phyloP scores from a whole-genome alignment of 2,329 filamentous ascomycete genomes.

The Neoascochyta sp. region DNA sequence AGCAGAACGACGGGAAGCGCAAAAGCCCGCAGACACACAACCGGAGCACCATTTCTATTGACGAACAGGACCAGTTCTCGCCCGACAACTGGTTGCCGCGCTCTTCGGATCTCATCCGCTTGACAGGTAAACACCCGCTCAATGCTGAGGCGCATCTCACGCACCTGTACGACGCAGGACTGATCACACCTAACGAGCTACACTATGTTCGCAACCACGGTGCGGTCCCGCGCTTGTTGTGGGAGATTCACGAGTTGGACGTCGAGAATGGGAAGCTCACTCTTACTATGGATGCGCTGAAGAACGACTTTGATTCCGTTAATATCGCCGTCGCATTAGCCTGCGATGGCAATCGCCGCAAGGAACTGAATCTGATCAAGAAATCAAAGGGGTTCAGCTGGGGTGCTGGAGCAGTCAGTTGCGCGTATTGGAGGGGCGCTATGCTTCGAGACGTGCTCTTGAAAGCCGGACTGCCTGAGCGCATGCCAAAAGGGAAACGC shows the following conservation, averaged over 20 bases:
- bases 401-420: conserved; percentile 53
- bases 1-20: conserved; percentile 44
- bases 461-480: conserved; percentile 36
- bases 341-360: conserved; percentile 56
- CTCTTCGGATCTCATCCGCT: conserved; percentile 45
- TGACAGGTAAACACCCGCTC: conserved; percentile 53
- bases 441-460: conserved; percentile 49
- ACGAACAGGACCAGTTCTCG: conserved; percentile 51
- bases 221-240: conserved; percentile 50
- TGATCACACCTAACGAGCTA: conserved; percentile 51
- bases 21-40: conserved; percentile 36
- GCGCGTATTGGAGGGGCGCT: conserved; percentile 39
- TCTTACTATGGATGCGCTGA: conserved; percentile 46
- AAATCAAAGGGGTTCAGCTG: conserved; percentile 54
- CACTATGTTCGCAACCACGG: conserved; percentile 55
- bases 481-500: conserved; percentile 17
- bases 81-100: conserved; percentile 55
- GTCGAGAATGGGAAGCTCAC: conserved; percentile 40
- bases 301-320: conserved; percentile 46
- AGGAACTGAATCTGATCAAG: conserved; percentile 52
- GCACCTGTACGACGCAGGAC: conserved; percentile 45
- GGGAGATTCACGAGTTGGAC: conserved; percentile 50
- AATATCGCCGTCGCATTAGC: conserved; percentile 53
- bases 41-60: conserved; percentile 37
- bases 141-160: conserved; percentile 49